Evolutionary conservation across 2,329 filamentous ascomycete genomes (phyloP).

Genomic region (Apiospora rasikravindrae): DNA sequence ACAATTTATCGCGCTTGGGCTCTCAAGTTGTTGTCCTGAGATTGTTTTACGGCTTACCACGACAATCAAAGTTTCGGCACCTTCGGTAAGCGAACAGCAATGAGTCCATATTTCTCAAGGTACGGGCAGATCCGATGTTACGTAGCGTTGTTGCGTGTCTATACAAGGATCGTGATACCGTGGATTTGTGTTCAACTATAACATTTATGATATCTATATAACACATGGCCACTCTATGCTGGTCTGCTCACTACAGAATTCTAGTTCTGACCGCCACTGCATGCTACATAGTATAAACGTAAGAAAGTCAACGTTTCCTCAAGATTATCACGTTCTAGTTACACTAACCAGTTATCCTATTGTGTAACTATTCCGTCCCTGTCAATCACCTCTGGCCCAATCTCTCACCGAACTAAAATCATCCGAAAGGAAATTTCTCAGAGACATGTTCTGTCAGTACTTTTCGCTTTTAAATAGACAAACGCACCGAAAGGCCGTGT

Average conservation of each 20-base stretch:
- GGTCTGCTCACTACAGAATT: too few relatives aligned
- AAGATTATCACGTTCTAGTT: too few relatives aligned
- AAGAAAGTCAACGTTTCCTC: too few relatives aligned
- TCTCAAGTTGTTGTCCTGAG: neutral
- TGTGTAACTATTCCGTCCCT: neutral
- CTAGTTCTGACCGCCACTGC: too few relatives aligned
- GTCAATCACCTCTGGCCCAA: neutral
- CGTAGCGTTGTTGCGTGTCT: neutral
- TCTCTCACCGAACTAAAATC: neutral
- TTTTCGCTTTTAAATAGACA: too few relatives aligned
- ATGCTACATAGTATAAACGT: too few relatives aligned
- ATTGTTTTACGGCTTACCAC: neutral
- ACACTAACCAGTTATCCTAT: too few relatives aligned
- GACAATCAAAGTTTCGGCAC: neutral
- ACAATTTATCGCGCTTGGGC: too few relatives aligned
- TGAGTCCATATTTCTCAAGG: neutral
- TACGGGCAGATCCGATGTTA: neutral
- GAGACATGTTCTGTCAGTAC: too few relatives aligned
- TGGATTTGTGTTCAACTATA: neutral
- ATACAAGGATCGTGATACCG: neutral
- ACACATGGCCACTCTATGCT: too few relatives aligned
- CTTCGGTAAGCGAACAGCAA: neutral
- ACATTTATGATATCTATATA: neutral
- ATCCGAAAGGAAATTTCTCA: neutral
- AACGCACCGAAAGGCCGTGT: neutral